phyloP scores from a whole-genome alignment of 1,139 yeast genomes.

The Saccharomyces hybrid region DNA sequence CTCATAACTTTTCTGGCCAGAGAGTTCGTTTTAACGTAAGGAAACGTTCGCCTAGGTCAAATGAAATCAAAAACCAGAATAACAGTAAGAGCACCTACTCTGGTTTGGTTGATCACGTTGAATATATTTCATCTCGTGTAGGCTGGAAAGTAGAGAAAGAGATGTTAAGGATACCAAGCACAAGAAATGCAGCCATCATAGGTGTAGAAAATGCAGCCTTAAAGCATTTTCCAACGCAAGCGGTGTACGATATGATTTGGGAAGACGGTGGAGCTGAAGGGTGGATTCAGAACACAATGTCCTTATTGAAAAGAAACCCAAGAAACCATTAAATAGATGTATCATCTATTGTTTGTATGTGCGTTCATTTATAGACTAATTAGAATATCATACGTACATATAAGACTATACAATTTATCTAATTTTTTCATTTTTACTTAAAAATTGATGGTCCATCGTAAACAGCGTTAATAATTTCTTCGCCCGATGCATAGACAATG shows the following conservation, averaged over 20 bases:
- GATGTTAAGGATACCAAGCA: conserved; percentile 87
- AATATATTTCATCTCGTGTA: conserved; percentile 51
- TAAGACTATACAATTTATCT: neutral
- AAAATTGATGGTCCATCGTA: neutral
- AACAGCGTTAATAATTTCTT: neutral
- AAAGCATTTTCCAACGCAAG: conserved; percentile 26
- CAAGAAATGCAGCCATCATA: conserved; percentile 85
- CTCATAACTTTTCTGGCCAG: conserved; percentile 76
- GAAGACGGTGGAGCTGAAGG: conserved; percentile 86
- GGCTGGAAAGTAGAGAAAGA: conserved; percentile 88
- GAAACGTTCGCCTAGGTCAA: conserved; percentile 35
- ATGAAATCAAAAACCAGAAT: conserved; percentile 9
- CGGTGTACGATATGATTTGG: conserved; percentile 51
- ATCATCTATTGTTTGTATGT: neutral
- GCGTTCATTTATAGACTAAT: neutral
- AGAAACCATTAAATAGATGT: conserved; percentile 21
- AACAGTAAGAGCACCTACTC: conserved; percentile 62
- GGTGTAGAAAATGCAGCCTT: conserved; percentile 41
- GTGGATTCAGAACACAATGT: conserved; percentile 77
- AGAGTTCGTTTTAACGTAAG: conserved; percentile 47
- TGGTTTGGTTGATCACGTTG: conserved; percentile 78
- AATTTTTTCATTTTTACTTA: neutral
- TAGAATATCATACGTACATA: neutral
- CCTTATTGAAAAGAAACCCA: conserved; percentile 42
- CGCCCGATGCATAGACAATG: neutral